Percentiles rank a stretch among this genome's conserved stretches.
Evolutionary conservation across 2,329 filamentous ascomycete genomes (phyloP).

Genomic region (Trichoderma endophyticum): DNA sequence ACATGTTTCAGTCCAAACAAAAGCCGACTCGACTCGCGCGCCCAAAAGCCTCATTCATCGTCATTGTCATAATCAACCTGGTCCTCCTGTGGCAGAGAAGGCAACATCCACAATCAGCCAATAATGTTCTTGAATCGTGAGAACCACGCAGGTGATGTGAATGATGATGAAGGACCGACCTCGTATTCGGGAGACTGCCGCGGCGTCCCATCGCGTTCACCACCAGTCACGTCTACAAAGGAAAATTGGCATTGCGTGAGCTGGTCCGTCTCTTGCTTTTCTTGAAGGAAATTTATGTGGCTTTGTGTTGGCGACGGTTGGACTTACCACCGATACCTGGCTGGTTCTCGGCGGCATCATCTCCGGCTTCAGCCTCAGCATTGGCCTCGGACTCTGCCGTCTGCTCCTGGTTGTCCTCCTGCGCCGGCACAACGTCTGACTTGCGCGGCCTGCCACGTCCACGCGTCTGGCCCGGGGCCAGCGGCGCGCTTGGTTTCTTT

Average conservation of each 20-base stretch:
- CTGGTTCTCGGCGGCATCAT: conserved; percentile 6
- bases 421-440: conserved; percentile 23
- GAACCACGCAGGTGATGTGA: conserved; percentile 21
- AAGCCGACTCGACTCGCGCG: background rate
- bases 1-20: background rate
- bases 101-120: conserved; percentile 27
- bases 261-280: conserved; percentile 1
- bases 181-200: conserved; percentile 23
- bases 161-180: conserved; percentile 27
- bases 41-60: conserved; percentile 18
- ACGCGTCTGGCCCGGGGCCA: conserved; percentile 20
- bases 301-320: conserved; percentile 10
- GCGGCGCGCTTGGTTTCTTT: conserved; percentile 18
- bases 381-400: conserved; percentile 22
- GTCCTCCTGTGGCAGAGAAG: conserved; percentile 21
- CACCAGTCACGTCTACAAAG: conserved; percentile 11
- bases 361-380: conserved; percentile 20
- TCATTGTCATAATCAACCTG: conserved; percentile 21
- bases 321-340: conserved; percentile 14
- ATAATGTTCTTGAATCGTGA: conserved; percentile 25
- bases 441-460: conserved; percentile 34
- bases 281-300: background rate
- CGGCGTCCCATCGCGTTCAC: background rate
- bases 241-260: conserved; percentile 10
- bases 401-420: conserved; percentile 22